Conservation (phyloP, 129 eudicot genomes). For the Calendula officinalis region DNA sequence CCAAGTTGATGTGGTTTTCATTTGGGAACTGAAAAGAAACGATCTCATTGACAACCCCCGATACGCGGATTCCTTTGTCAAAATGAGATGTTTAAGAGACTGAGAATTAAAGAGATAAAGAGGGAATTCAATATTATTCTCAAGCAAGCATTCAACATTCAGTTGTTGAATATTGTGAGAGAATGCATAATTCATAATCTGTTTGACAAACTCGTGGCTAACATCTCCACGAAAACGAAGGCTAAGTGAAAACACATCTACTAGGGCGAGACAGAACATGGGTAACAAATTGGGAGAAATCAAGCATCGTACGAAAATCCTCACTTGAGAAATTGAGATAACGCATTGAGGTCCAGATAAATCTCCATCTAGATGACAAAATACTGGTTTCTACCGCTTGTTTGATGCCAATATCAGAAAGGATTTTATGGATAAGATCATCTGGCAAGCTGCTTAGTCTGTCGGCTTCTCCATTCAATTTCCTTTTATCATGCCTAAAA, state of each 20-base stretch:
- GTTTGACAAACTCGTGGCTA: neutral
- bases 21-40: neutral
- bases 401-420: neutral
- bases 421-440: conserved; percentile 5
- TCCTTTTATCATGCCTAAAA: neutral
- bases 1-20: neutral
- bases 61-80: neutral
- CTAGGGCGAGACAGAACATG: conserved; percentile 3
- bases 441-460: conserved; percentile 18
- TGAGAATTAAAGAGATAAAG: neutral
- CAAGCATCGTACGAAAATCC: neutral
- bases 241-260: neutral
- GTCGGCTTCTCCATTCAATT: neutral
- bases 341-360: conserved; percentile 5
- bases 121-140: neutral
- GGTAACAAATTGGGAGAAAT: neutral
- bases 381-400: neutral
- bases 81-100: neutral
- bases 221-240: neutral
- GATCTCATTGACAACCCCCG: neutral
- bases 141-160: neutral
- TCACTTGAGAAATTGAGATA: neutral
- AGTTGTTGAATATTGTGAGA: conserved; percentile 14
- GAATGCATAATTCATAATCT: neutral
- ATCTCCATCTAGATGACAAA: conserved; percentile 19